These are phyloP conservation scores for Thalassia testudinum DNA, from an alignment of 116 monocot genomes.

Conservation along the genomic window DNA sequence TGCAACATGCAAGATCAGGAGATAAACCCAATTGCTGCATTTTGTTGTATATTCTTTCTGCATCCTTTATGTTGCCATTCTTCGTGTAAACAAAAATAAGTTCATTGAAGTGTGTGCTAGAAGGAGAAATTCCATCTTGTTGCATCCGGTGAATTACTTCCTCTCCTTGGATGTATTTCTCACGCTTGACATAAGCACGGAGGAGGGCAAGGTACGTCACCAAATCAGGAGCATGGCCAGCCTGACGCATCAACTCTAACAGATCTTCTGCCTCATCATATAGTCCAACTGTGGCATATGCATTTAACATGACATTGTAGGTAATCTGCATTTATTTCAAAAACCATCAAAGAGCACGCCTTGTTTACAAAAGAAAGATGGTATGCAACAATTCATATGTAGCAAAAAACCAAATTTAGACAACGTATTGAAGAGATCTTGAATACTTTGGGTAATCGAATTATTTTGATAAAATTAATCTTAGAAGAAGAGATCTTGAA, in stretches of 20 bases:
- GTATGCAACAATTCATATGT: too few species aligned
- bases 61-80: conserved; percentile 36
- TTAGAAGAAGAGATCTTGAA: too few species aligned
- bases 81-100: conserved; percentile 51
- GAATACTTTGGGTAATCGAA: too few species aligned
- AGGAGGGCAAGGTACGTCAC: conserved; percentile 60
- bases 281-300: conserved; percentile 51
- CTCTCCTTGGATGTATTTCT: conserved; percentile 37
- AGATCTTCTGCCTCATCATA: conserved; percentile 40
- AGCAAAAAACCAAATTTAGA: not conserved
- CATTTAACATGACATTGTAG: conserved; percentile 86
- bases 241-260: conserved; percentile 46
- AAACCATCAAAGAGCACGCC: too few species aligned
- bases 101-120: conserved; percentile 59
- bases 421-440: too few species aligned
- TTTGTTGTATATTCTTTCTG: conserved; percentile 45
- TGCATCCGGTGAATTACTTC: conserved; percentile 42
- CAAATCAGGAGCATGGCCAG: conserved; percentile 56
- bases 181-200: conserved; percentile 38
- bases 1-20: conserved; percentile 65
- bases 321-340: conserved; percentile 45
- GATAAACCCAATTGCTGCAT: conserved; percentile 38
- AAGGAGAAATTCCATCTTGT: conserved; percentile 23
- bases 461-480: too few species aligned
- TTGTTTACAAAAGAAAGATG: too few species aligned